Evolutionary conservation across 768 basidiomycete species (phyloP).

Genomic region (Naematelia aurantialba): DNA sequence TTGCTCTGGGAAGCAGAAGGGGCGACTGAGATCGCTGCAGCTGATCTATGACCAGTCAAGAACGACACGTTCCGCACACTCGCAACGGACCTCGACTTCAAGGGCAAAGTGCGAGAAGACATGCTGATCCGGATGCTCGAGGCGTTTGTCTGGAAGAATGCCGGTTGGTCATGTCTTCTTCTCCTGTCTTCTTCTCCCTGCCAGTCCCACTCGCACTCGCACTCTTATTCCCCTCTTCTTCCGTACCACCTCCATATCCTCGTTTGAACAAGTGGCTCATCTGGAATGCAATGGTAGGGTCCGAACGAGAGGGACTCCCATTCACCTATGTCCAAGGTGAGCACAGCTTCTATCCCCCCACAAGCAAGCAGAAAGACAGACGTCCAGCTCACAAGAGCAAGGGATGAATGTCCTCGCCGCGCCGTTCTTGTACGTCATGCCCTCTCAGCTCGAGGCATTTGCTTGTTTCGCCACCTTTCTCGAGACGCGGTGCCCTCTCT

Average conservation of each 20-base stretch:
- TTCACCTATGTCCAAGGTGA: slow-evolving; percentile 90
- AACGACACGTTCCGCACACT: slow-evolving; percentile 96
- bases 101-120: slow-evolving; percentile 91
- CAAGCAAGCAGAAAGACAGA: background rate
- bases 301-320: slow-evolving; percentile 47
- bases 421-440: slow-evolving; percentile 95
- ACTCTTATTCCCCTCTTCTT: background rate
- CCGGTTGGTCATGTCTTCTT: slow-evolving; percentile 56
- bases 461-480: slow-evolving; percentile 95
- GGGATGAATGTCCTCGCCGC: slow-evolving; percentile 98
- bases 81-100: slow-evolving; percentile 96
- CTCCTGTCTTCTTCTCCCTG: background rate
- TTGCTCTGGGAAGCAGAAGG: too few relatives aligned
- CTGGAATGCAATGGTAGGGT: slow-evolving; percentile 3
- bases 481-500: slow-evolving; percentile 89
- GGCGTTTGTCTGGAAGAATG: slow-evolving; percentile 92
- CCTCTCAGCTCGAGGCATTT: slow-evolving; percentile 96
- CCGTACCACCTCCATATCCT: background rate
- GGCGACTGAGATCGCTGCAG: background rate
- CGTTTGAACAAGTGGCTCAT: background rate
- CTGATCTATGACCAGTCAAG: slow-evolving; percentile 61
- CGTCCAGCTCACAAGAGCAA: slow-evolving; percentile 4
- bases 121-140: slow-evolving; percentile 95
- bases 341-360: background rate
- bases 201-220: background rate